A percentile compares a stretch with the other conserved stretches of the same genome.
phyloP scores from a whole-genome alignment of 805 yeast genomes.

The Wickerhamiella shivajii region DNA sequence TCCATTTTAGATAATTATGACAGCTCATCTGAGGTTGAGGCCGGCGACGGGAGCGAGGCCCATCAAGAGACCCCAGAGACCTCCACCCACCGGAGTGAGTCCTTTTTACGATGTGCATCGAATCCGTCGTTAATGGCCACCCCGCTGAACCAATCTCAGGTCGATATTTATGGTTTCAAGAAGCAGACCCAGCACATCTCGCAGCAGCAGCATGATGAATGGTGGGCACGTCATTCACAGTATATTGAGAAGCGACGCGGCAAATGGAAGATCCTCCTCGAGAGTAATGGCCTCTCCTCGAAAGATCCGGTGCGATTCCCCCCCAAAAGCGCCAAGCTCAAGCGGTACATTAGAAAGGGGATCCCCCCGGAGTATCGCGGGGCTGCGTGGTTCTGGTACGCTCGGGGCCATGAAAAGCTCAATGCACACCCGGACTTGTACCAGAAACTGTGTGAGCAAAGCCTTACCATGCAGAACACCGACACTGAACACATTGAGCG shows the following conservation, averaged over 20 bases:
- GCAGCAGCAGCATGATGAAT: conserved; percentile 44
- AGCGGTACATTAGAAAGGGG: conserved; percentile 75
- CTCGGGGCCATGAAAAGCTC: conserved; percentile 64
- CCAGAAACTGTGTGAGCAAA: conserved; percentile 47
- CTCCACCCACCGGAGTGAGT: too few species aligned
- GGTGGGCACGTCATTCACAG: conserved; percentile 60
- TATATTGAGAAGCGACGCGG: conserved; percentile 49
- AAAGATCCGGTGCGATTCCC: conserved; percentile 26
- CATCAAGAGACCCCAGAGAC: too few species aligned
- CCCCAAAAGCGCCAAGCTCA: conserved; percentile 28
- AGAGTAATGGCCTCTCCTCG: conserved; percentile 45
- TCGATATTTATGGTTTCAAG: conserved; percentile 78
- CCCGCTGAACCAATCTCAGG: conserved; percentile 10
- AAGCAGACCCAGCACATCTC: conserved; percentile 44
- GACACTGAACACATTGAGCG: conserved; percentile 90
- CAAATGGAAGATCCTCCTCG: conserved; percentile 63
- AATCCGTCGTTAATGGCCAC: conserved; percentile 7
- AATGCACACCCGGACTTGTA: conserved; percentile 62
- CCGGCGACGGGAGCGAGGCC: too few species aligned
- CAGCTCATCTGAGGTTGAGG: too few species aligned
- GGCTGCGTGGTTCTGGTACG: conserved; percentile 90
- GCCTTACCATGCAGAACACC: conserved; percentile 39
- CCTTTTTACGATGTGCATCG: conserved; percentile 5
- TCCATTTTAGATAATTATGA: conserved; percentile 1
- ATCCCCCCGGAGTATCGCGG: conserved; percentile 98